Evolutionary conservation across 2,329 filamentous ascomycete species (phyloP).

Genomic region (Zasmidium angulare): DNA sequence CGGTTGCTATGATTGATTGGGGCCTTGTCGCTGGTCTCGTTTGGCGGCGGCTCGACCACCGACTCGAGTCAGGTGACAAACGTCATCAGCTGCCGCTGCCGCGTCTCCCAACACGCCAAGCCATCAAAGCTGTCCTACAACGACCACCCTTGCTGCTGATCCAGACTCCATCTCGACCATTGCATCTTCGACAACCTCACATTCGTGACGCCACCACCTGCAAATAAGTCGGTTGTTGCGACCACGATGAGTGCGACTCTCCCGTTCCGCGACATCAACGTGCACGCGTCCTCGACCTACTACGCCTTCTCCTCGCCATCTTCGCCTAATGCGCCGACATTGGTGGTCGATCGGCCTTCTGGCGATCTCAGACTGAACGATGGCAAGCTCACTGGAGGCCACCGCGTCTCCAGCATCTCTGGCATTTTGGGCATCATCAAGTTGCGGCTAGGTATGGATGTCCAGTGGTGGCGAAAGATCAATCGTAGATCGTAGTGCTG

Average conservation of each 20-base stretch:
- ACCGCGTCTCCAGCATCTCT: conserved; percentile 89
- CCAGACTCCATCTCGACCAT: conserved; percentile 1
- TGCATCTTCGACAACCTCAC: not conserved
- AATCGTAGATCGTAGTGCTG: conserved; percentile 4
- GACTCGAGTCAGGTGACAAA: not conserved
- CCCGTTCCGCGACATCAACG: conserved; percentile 94
- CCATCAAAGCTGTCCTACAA: not conserved
- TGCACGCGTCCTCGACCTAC: conserved; percentile 85
- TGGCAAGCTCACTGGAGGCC: conserved; percentile 70
- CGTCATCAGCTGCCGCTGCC: conserved; percentile 1
- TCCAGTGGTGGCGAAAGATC: not conserved
- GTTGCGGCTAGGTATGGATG: conserved; percentile 74
- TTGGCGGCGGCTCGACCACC: not conserved
- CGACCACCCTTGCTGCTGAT: not conserved
- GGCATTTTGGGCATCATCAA: conserved; percentile 94
- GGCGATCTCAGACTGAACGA: conserved; percentile 86
- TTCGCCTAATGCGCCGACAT: conserved; percentile 79
- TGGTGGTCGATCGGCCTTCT: conserved; percentile 87
- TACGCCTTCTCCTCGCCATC: conserved; percentile 98
- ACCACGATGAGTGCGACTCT: conserved; percentile 52
- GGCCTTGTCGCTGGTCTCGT: not conserved
- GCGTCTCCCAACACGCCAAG: not conserved
- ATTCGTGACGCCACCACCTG: not conserved
- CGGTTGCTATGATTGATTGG: not conserved
- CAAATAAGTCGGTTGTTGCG: not conserved